These are phyloP conservation scores for Lyophyllum semitale DNA, from an alignment of 768 basidiomycete species.

Conservation along the genomic window DNA sequence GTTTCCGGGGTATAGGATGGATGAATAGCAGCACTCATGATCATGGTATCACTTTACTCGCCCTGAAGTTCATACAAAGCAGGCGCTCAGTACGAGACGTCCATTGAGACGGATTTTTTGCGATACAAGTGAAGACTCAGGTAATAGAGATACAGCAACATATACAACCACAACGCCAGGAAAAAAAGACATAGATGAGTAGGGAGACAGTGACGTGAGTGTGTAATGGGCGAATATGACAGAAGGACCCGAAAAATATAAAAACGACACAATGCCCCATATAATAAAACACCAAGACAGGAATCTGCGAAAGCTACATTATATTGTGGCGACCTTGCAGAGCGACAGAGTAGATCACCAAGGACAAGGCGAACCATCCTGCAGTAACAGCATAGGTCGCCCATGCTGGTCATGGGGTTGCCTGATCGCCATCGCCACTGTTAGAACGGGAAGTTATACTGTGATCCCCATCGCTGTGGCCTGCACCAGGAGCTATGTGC, in stretches of 20 bases:
- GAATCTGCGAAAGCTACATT: background rate
- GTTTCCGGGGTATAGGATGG: background rate
- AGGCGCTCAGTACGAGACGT: no score
- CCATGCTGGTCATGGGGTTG: constrained; percentile 13
- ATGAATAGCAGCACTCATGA: background rate
- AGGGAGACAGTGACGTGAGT: background rate
- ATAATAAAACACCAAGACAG: background rate
- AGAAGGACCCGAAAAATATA: background rate
- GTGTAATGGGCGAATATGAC: background rate
- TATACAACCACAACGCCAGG: constrained; percentile 1
- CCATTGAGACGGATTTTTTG: no score
- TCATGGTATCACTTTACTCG: no score
- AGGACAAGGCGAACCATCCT: constrained; percentile 6
- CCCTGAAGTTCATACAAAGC: no score
- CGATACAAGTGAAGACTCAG: background rate
- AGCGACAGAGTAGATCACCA: constrained; percentile 6
- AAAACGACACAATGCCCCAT: constrained; percentile 10
- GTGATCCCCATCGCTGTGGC: background rate
- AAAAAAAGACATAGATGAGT: no score
- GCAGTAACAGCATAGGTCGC: constrained; percentile 6
- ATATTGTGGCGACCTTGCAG: constrained; percentile 11
- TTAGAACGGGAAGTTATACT: background rate
- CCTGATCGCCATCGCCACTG: background rate
- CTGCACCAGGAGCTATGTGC: background rate
- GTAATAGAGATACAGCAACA: constrained; percentile 14